Evolutionary conservation across 352 stramenopile species (phyloP), one percentile per base, ranked within the genome.

Genomic region (Phytopythium sindhum): DNA sequence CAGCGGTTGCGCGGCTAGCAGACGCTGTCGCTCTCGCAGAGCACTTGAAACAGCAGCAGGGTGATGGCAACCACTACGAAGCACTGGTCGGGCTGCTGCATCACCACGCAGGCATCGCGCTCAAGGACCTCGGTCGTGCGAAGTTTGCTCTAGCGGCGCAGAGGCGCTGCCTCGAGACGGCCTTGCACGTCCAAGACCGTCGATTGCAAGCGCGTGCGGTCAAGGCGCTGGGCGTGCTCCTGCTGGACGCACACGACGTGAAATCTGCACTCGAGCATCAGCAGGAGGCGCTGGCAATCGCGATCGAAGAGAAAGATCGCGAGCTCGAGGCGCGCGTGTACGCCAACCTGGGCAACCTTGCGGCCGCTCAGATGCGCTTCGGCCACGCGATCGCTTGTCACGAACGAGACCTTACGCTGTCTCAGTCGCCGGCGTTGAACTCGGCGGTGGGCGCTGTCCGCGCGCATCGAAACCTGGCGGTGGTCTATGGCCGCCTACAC

Each of bases 321-420:
- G 86, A 95, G 44, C 78, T 93, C 14, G 84, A 92, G 53, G 83
- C 81, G 1, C 78, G 86, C 12, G 80, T 90, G 44, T 88, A 88
- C 52, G 86, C 86, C 17, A 95, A 95, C 57, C 61, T 95, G 24
- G 86, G 86, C 51, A 94, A 93, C 39, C 67, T 94, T 24, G 83
- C 80, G 4, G 67, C 77, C 10, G 67, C 71, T 4, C 73, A 90
- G 51, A 33, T 70, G 33, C 74, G 91, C 57, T 77, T 87, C 23
- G 73, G 69, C 21, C 84, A 88, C 37, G 80, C 86, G 15, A 53
- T 92, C 24, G 77, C 70, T 9, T 90, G 75, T 55, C 80, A 93
- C 55, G 63, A 83, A 45, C 80, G 81, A 45, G 84, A 94, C 54
- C 73, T 93, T 17, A 60, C 64, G 12, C 62, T 84, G 11, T 80